Conservation (phyloP, 768 basidiomycete genomes). For the Phlebiopsis flavidoalba region DNA sequence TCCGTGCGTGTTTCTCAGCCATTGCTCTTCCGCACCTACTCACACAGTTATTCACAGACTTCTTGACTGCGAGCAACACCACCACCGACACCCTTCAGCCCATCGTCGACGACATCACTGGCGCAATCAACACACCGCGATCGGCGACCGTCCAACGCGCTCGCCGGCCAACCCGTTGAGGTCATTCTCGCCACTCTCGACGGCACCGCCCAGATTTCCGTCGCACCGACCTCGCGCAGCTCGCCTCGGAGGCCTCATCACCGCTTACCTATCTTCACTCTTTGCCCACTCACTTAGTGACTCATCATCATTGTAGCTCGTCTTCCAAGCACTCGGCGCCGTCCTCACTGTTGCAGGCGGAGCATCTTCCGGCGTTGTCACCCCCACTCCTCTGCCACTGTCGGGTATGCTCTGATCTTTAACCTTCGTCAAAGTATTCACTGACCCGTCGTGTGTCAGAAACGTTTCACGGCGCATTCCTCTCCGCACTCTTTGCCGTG, state of each 20-base stretch:
- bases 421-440: neutral
- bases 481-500: conserved; percentile 16
- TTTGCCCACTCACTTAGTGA: neutral
- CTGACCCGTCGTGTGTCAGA: conserved; percentile 1
- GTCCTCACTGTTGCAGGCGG: conserved; percentile 19
- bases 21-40: neutral
- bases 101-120: conserved; percentile 21
- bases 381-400: conserved; percentile 16
- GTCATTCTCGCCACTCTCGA: conserved; percentile 23
- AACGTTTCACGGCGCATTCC: conserved; percentile 18
- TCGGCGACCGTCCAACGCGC: conserved; percentile 20
- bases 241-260: conserved; percentile 21
- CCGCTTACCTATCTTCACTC: conserved; percentile 2
- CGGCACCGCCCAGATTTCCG: conserved; percentile 21
- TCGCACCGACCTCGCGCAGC: conserved; percentile 20
- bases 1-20: conserved; percentile 23
- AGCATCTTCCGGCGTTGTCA: conserved; percentile 13
- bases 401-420: conserved; percentile 19
- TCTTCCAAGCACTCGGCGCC: conserved; percentile 24
- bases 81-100: conserved; percentile 18
- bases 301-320: conserved; percentile 14
- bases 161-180: conserved; percentile 19
- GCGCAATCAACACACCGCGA: conserved; percentile 17
- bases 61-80: conserved; percentile 16
- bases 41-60: neutral